Evolutionary conservation across 768 basidiomycete genomes (phyloP).

Genomic region (Psilocybe cubensis): DNA sequence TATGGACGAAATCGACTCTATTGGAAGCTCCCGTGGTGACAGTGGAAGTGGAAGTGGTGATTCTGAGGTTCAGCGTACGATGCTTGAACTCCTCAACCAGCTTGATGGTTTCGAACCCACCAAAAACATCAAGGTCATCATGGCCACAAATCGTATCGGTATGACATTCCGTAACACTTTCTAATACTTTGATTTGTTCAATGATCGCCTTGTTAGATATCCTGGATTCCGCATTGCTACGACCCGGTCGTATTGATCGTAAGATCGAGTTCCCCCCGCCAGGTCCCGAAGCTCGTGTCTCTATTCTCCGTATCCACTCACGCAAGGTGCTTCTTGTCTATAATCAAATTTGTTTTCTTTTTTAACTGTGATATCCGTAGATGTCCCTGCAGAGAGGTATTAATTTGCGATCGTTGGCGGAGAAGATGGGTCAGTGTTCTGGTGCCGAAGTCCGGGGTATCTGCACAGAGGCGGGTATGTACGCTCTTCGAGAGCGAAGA

Average conservation of each 20-base stretch:
- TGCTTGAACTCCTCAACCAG: conserved; percentile 89
- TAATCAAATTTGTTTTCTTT: not conserved
- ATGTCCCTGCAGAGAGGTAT: conserved; percentile 99
- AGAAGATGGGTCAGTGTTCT: conserved; percentile 99
- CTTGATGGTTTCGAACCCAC: conserved; percentile 94
- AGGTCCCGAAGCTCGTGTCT: conserved; percentile 93
- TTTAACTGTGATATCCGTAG: conserved; percentile 36
- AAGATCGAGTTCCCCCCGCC: conserved; percentile 99
- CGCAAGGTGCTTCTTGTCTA: conserved; percentile 64
- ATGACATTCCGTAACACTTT: conserved; percentile 17
- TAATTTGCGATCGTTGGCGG: conserved; percentile 92
- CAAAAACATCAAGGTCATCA: conserved; percentile 95
- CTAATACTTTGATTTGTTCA: not conserved
- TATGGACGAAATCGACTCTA: conserved; percentile 99
- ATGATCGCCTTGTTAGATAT: conserved; percentile 61
- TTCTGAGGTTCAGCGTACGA: conserved; percentile 88
- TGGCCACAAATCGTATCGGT: conserved; percentile 98
- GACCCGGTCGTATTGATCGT: conserved; percentile 92
- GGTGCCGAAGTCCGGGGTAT: conserved; percentile 98
- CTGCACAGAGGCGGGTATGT: conserved; percentile 99
- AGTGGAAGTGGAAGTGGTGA: conserved; percentile 90
- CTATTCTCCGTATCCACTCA: conserved; percentile 96
- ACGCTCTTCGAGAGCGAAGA: conserved; percentile 90
- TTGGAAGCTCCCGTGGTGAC: conserved; percentile 91
- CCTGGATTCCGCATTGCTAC: conserved; percentile 88